Conservation (phyloP, 345 rosid species). For the Salix arbutifolia region DNA sequence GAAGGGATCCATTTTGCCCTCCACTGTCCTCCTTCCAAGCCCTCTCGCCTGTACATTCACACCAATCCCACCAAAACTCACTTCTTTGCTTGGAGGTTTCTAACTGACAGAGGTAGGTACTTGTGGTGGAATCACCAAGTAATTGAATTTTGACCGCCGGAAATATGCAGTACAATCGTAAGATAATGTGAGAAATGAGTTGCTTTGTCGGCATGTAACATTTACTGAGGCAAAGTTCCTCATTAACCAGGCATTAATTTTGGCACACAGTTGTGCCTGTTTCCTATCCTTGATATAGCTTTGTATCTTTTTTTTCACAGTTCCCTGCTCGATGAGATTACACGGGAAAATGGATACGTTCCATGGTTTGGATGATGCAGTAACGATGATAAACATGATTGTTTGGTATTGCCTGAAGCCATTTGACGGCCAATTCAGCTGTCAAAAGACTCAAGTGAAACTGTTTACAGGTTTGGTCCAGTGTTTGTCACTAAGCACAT, state of each 20-base stretch:
- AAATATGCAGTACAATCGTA: background rate
- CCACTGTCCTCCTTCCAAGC: background rate
- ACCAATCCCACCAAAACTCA: background rate
- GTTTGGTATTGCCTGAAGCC: too few species aligned
- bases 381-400: too few species aligned
- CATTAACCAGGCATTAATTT: background rate
- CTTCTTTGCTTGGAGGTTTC: background rate
- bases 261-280: background rate
- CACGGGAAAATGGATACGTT: too few species aligned
- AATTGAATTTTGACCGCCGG: background rate
- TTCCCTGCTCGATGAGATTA: background rate
- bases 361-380: background rate
- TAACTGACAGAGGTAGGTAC: background rate
- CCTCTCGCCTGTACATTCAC: background rate
- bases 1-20: slow-evolving; percentile 1
- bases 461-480: too few species aligned
- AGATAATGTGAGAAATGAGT: background rate
- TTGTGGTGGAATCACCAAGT: background rate
- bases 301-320: background rate
- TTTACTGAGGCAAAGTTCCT: background rate
- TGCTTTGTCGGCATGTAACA: background rate
- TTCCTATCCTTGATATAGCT: background rate
- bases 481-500: too few species aligned
- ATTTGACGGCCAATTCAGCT: too few species aligned
- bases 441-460: too few species aligned